Conservation (phyloP, 768 basidiomycete species). For the Tylopilus rubrobrunneus region DNA sequence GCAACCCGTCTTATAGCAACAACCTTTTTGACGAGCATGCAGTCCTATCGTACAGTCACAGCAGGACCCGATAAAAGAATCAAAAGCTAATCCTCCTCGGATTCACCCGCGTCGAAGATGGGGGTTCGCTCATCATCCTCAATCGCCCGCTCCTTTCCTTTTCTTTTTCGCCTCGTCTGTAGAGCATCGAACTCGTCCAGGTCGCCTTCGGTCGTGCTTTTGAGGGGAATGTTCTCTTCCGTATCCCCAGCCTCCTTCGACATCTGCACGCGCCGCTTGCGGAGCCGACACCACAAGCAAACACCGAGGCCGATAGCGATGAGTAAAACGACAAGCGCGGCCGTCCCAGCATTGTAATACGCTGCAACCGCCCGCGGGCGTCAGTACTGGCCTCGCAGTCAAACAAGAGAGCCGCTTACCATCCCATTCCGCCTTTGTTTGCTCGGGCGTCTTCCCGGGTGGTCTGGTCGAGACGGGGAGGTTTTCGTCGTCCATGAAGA, state of each 20-base stretch:
- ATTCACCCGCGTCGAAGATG: slow-evolving; percentile 55
- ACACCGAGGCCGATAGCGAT: slow-evolving; percentile 62
- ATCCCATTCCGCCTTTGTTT: slow-evolving; percentile 88
- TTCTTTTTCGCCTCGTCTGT: slow-evolving; percentile 31
- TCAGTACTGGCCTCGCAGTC: slow-evolving; percentile 1
- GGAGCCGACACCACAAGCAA: slow-evolving; percentile 74
- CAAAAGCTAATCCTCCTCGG: slow-evolving; percentile 38
- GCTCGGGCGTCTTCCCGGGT: slow-evolving; percentile 60
- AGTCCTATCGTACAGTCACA: neutral
- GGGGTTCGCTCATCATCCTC: slow-evolving; percentile 33
- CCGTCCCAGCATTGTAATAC: slow-evolving; percentile 93
- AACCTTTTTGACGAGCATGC: neutral
- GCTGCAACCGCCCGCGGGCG: slow-evolving; percentile 41
- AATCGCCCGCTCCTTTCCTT: slow-evolving; percentile 47
- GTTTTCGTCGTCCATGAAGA: slow-evolving; percentile 47
- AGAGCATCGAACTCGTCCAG: slow-evolving; percentile 46
- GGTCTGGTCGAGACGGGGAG: slow-evolving; percentile 34
- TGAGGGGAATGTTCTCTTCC: slow-evolving; percentile 75
- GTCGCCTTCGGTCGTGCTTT: slow-evolving; percentile 27
- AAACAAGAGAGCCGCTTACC: slow-evolving; percentile 41
- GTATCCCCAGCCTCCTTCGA: slow-evolving; percentile 4
- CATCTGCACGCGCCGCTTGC: slow-evolving; percentile 27
- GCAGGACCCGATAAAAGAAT: neutral
- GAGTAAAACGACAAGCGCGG: slow-evolving; percentile 76
- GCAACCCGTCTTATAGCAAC: neutral